Percentiles rank a stretch among this genome's conserved stretches.
Conservation (phyloP, 2,329 filamentous ascomycete species). For the Tolypocladium ovalisporum region DNA sequence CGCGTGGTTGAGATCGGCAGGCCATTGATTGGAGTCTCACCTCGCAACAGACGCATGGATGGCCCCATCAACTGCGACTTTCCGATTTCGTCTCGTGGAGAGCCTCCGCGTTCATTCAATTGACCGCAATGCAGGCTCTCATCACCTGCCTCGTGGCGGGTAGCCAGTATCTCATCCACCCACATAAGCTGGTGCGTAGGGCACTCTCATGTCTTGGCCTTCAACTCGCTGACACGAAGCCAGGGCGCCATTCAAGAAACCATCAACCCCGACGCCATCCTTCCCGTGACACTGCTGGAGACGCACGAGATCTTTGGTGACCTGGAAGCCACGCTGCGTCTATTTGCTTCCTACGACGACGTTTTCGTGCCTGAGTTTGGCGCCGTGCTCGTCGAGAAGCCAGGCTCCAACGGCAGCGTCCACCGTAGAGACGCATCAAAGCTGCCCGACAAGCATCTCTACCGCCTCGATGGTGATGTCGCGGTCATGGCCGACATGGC, state of each 20-base stretch:
- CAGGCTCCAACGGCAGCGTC: slow-evolving; percentile 8
- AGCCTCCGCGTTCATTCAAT: background rate
- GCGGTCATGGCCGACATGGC: slow-evolving; percentile 6
- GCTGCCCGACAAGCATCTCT: background rate
- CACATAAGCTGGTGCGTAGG: slow-evolving; percentile 20
- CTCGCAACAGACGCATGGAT: background rate
- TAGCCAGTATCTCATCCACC: slow-evolving; percentile 27
- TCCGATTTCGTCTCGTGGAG: too few species aligned
- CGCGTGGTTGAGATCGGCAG: background rate
- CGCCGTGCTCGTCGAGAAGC: slow-evolving; percentile 26
- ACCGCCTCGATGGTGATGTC: slow-evolving; percentile 4
- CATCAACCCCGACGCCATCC: slow-evolving; percentile 27
- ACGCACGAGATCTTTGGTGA: slow-evolving; percentile 25
- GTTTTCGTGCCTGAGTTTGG: slow-evolving; percentile 28
- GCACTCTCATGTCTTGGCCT: background rate
- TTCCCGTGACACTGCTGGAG: slow-evolving; percentile 28
- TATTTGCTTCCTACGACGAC: slow-evolving; percentile 24
- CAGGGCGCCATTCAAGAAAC: slow-evolving; percentile 30
- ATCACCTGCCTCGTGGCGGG: slow-evolving; percentile 26
- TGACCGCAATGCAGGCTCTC: slow-evolving; percentile 15
- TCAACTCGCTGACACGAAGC: background rate
- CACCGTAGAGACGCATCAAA: background rate
- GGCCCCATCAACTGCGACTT: background rate
- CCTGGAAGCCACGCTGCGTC: slow-evolving; percentile 20
- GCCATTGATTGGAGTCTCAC: background rate